Conservation (phyloP, 495 filamentous ascomycete genomes). For the Corynascus novoguineensis region DNA sequence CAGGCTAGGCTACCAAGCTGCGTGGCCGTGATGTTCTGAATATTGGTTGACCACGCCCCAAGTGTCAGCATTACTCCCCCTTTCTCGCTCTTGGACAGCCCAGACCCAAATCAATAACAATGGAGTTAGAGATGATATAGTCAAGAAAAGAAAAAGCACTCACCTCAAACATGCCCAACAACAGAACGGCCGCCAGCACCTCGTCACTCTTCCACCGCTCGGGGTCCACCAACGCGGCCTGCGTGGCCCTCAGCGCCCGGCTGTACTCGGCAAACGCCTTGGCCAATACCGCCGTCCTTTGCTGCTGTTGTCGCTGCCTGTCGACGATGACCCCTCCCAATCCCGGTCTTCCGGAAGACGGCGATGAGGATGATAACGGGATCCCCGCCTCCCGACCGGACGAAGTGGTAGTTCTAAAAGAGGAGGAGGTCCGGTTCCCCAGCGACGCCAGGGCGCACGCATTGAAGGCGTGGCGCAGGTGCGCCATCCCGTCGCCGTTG, state of each 20-base stretch:
- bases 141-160: constrained; percentile 6
- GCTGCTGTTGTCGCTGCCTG: neutral
- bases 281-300: constrained; percentile 21
- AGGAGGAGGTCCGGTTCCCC: constrained; percentile 31
- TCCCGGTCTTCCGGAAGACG: neutral
- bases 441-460: constrained; percentile 56
- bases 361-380: too few species aligned
- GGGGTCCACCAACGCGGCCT: constrained; percentile 48
- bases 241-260: constrained; percentile 49
- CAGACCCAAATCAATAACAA: too few species aligned
- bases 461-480: constrained; percentile 52
- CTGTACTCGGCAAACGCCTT: constrained; percentile 41
- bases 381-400: neutral
- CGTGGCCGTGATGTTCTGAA: constrained; percentile 45
- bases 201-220: constrained; percentile 41
- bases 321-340: neutral
- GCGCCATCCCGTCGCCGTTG: constrained; percentile 30
- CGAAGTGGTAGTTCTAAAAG: too few species aligned
- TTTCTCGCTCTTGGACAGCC: too few species aligned
- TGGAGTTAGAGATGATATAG: neutral
- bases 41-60: too few species aligned
- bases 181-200: constrained; percentile 56
- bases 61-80: constrained; percentile 25
- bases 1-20: constrained; percentile 44
- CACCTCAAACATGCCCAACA: constrained; percentile 63